phyloP scores from a whole-genome alignment of 2,329 filamentous ascomycete genomes.

The Phyllachora maydis region DNA sequence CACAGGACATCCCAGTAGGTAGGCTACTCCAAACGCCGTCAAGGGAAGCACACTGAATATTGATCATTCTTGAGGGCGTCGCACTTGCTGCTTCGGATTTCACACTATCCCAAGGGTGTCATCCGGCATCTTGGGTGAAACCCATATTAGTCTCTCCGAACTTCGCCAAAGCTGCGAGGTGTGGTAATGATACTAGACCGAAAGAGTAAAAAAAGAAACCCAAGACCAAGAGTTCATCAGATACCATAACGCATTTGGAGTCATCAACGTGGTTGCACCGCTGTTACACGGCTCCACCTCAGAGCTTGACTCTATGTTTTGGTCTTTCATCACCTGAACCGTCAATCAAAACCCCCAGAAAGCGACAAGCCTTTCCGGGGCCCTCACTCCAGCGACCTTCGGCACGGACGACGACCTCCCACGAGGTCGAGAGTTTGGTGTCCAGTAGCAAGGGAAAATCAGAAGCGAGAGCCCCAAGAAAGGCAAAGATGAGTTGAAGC shows the following conservation, averaged over 20 bases:
- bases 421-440: slow-evolving; percentile 12
- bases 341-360: slow-evolving; percentile 24
- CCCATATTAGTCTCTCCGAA: too few relatives aligned
- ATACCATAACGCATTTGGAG: slow-evolving; percentile 17
- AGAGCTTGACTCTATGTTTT: slow-evolving; percentile 99
- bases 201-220: slow-evolving; percentile 2
- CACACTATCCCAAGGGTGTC: too few relatives aligned
- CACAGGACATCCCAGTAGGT: too few relatives aligned
- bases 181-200: too few relatives aligned
- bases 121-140: too few relatives aligned
- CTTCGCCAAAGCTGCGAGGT: too few relatives aligned
- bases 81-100: too few relatives aligned
- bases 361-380: too few relatives aligned
- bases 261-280: slow-evolving; percentile 23
- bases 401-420: slow-evolving; percentile 13
- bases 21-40: too few relatives aligned
- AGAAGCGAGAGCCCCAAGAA: slow-evolving; percentile 21
- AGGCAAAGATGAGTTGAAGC: slow-evolving; percentile 15
- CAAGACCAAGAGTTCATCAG: slow-evolving; percentile 12
- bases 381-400: slow-evolving; percentile 11
- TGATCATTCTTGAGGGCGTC: too few relatives aligned
- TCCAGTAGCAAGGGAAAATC: slow-evolving; percentile 22
- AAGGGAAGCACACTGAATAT: too few relatives aligned
- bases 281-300: slow-evolving; percentile 29
- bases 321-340: slow-evolving; percentile 80